phyloP scores from a whole-genome alignment of 106 monocot species.

The Phalaenopsis equestris region DNA sequence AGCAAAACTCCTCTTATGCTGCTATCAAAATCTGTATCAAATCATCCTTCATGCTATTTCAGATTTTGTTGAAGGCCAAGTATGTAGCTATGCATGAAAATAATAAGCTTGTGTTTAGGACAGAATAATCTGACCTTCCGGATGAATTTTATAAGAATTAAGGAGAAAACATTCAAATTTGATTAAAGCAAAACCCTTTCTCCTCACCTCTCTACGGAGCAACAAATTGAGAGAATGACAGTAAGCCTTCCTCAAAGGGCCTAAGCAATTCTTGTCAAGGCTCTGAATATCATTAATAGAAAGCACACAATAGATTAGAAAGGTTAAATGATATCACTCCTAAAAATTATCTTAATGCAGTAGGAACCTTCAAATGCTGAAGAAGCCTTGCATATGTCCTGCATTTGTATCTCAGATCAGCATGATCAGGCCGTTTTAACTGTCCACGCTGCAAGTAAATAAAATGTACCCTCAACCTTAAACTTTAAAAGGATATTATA shows the following conservation, averaged over 20 bases:
- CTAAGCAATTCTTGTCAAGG: conserved; percentile 91
- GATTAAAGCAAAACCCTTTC: neutral
- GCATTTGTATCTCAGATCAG: conserved; percentile 94
- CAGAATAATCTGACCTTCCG: neutral
- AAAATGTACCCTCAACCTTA: conserved; percentile 9
- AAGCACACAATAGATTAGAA: neutral
- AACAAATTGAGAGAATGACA: conserved; percentile 92
- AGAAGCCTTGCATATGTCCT: conserved; percentile 96
- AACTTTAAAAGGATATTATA: neutral
- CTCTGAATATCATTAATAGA: conserved; percentile 41
- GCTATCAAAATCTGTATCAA: neutral
- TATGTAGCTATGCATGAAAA: neutral
- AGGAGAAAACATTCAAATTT: neutral
- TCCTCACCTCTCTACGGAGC: conserved; percentile 88
- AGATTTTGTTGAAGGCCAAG: neutral
- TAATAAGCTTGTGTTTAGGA: neutral
- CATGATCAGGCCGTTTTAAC: conserved; percentile 97
- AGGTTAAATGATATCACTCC: neutral
- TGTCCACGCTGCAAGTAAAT: conserved; percentile 66
- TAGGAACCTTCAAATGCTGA: conserved; percentile 85
- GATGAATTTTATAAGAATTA: neutral
- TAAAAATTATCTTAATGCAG: neutral
- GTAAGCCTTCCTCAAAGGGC: conserved; percentile 89
- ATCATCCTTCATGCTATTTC: neutral
- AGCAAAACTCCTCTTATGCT: neutral